Evolutionary conservation across 2,329 filamentous ascomycete genomes (phyloP).

Genomic region (Fusarium sp.): DNA sequence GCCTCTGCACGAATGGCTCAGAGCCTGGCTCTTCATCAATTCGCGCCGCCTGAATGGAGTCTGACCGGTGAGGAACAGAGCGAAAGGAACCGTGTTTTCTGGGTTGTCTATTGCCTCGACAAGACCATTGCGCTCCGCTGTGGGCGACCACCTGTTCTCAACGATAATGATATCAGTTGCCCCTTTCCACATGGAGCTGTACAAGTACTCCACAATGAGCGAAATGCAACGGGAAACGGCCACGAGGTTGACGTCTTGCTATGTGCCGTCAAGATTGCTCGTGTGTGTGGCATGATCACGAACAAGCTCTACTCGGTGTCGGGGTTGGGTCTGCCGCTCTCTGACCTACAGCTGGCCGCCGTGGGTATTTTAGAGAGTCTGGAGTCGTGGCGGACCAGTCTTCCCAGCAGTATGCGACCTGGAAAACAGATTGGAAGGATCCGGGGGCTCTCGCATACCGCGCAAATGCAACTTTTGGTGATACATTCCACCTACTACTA

Average conservation of each 20-base stretch:
- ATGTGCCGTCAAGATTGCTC: no score
- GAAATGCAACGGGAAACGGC: no score
- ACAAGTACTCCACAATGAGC: no score
- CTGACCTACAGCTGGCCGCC: no score
- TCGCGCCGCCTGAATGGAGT: background rate
- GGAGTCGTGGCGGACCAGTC: no score
- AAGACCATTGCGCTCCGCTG: conserved; percentile 14
- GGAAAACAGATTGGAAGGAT: background rate
- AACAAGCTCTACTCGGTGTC: no score
- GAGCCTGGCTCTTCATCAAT: background rate
- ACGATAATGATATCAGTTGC: background rate
- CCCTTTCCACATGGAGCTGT: background rate
- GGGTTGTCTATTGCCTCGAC: conserved; percentile 22
- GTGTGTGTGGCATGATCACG: no score
- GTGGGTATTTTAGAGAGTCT: no score
- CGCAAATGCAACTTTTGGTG: background rate
- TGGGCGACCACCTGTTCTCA: conserved; percentile 1
- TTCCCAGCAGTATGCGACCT: background rate
- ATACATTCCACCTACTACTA: background rate
- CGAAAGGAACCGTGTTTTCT: conserved; percentile 6
- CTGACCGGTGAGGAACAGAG: background rate
- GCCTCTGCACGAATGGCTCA: background rate
- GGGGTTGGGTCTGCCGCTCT: no score
- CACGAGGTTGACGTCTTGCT: background rate
- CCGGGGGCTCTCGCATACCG: background rate